These are phyloP conservation scores for Fraxinus angustifolia DNA, from an alignment of 305 asterid genomes.

Conservation along the genomic window DNA sequence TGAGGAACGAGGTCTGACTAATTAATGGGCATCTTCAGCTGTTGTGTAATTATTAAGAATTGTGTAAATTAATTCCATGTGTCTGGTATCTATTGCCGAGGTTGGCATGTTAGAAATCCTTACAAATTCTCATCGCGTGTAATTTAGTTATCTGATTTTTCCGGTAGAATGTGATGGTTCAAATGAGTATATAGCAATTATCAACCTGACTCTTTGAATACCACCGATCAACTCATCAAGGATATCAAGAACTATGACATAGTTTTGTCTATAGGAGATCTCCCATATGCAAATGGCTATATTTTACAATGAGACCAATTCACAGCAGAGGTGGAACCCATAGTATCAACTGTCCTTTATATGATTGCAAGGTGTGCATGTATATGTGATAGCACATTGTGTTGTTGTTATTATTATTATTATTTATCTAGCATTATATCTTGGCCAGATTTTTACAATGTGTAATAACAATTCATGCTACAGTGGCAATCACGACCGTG, in stretches of 20 bases:
- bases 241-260: slow-evolving; percentile 42
- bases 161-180: slow-evolving; percentile 47
- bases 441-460: neutral
- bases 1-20: too few species aligned
- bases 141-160: neutral
- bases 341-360: slow-evolving; percentile 43
- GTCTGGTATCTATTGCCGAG: too few species aligned
- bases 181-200: slow-evolving; percentile 39
- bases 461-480: neutral
- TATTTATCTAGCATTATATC: neutral
- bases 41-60: too few species aligned
- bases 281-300: slow-evolving; percentile 50
- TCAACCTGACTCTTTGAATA: slow-evolving; percentile 44
- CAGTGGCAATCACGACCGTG: neutral
- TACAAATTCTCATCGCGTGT: too few species aligned
- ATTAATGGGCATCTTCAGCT: too few species aligned
- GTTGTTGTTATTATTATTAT: neutral
- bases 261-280: slow-evolving; percentile 55
- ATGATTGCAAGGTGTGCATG: slow-evolving; percentile 45
- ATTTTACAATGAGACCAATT: slow-evolving; percentile 59
- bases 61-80: too few species aligned
- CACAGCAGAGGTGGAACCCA: slow-evolving; percentile 52
- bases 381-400: neutral
- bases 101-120: too few species aligned
- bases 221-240: slow-evolving; percentile 34